Conservation (phyloP, 2,329 filamentous ascomycete genomes). For the Ascochyta clinopodiicola region DNA sequence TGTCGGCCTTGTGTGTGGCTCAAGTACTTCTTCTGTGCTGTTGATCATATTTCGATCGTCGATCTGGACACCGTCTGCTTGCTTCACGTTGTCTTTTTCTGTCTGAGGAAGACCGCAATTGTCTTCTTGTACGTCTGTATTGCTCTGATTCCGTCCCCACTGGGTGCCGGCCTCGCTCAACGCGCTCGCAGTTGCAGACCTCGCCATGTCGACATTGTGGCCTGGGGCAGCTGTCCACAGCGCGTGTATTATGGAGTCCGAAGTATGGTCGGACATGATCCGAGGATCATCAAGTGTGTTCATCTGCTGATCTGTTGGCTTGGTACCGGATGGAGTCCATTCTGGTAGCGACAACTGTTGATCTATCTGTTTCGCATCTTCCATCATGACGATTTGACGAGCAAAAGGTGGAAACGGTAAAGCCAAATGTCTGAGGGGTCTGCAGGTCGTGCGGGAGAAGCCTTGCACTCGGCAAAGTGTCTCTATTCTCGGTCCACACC, state of each 20-base stretch:
- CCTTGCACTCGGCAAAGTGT: not conserved
- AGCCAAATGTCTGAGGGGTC: not conserved
- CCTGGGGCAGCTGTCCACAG: not conserved
- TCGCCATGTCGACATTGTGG: not conserved
- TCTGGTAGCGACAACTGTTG: not conserved
- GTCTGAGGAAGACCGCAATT: not conserved
- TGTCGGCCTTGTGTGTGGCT: not conserved
- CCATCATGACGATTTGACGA: not conserved
- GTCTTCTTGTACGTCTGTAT: too few species aligned
- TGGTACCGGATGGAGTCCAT: too few species aligned
- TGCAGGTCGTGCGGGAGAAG: not conserved
- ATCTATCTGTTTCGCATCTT: not conserved
- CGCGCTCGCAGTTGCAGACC: not conserved
- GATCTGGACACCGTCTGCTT: not conserved
- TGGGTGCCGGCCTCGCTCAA: not conserved
- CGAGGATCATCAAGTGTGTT: not conserved
- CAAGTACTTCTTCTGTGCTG: not conserved
- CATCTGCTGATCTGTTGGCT: not conserved
- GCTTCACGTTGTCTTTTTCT: not conserved
- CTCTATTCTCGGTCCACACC: not conserved
- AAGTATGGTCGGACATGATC: too few species aligned
- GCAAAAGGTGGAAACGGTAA: not conserved
- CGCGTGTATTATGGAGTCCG: not conserved
- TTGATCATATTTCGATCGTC: not conserved
- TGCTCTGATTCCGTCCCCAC: not conserved